Conservation (phyloP, 2,329 filamentous ascomycete genomes). For the Stagonosporopsis cucurbitacearum region DNA sequence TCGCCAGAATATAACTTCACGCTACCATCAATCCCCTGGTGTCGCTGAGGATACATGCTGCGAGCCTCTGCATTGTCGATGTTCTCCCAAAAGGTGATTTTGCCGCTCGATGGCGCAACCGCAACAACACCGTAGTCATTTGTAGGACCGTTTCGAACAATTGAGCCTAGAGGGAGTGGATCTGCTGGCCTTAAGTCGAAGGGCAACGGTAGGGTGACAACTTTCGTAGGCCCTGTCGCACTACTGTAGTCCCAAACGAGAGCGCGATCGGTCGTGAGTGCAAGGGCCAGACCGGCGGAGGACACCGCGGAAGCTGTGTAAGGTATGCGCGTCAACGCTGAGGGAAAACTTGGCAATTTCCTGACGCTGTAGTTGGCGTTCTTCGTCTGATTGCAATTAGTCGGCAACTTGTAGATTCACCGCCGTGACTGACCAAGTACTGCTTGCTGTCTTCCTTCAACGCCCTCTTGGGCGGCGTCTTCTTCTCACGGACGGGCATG, state of each 20-base stretch:
- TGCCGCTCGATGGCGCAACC: conserved; percentile 82
- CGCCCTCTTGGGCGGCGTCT: conserved; percentile 54
- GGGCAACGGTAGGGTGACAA: conserved; percentile 80
- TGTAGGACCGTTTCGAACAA: conserved; percentile 79
- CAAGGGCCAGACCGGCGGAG: conserved; percentile 74
- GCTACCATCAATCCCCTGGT: conserved; percentile 76
- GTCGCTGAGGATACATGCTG: conserved; percentile 81
- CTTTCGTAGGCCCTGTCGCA: conserved; percentile 68
- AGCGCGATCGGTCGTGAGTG: conserved; percentile 80
- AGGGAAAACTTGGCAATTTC: conserved; percentile 82
- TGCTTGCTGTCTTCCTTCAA: conserved; percentile 72
- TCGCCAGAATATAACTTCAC: conserved; percentile 82
- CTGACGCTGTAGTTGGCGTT: conserved; percentile 86
- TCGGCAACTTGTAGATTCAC: not conserved
- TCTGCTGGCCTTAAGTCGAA: conserved; percentile 72
- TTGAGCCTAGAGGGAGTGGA: conserved; percentile 78
- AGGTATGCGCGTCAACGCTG: conserved; percentile 72
- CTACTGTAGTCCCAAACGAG: conserved; percentile 87
- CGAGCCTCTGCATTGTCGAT: conserved; percentile 87
- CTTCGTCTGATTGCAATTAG: conserved; percentile 65
- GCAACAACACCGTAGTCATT: conserved; percentile 86
- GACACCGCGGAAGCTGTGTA: conserved; percentile 58
- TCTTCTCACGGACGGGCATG: conserved; percentile 52
- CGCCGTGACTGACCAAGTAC: conserved; percentile 63
- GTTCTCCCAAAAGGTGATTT: conserved; percentile 93